phyloP scores from a whole-genome alignment of 2,329 filamentous ascomycete genomes.

The Botrytis medusae region DNA sequence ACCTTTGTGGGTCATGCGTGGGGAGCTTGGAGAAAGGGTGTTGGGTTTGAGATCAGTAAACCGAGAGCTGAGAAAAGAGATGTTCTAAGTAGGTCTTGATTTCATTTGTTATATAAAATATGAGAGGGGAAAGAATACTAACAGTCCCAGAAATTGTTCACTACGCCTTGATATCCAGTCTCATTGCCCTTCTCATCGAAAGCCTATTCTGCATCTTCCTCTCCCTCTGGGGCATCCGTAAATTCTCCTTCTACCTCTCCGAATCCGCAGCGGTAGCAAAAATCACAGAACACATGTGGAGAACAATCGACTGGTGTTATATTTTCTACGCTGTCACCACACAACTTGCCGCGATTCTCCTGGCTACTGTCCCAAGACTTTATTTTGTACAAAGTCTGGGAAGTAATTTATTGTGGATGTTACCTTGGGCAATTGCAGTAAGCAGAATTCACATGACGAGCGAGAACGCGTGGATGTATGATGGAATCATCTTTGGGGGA shows the following conservation, averaged over 20 bases:
- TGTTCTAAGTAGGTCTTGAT: slow-evolving; percentile 36
- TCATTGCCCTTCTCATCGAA: slow-evolving; percentile 57
- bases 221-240: slow-evolving; percentile 55
- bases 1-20: slow-evolving; percentile 67
- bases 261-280: slow-evolving; percentile 55
- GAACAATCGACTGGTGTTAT: slow-evolving; percentile 64
- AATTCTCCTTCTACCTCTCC: slow-evolving; percentile 64
- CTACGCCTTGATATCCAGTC: slow-evolving; percentile 54
- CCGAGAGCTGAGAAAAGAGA: slow-evolving; percentile 40
- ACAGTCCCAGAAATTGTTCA: slow-evolving; percentile 43
- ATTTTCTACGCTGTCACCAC: slow-evolving; percentile 66
- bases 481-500: slow-evolving; percentile 65
- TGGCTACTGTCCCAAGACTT: slow-evolving; percentile 62
- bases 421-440: slow-evolving; percentile 69
- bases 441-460: slow-evolving; percentile 49
- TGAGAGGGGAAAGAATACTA: not conserved
- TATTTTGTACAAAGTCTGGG: slow-evolving; percentile 66
- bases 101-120: not conserved
- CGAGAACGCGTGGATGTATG: slow-evolving; percentile 64
- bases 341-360: slow-evolving; percentile 62
- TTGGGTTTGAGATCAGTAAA: slow-evolving; percentile 37
- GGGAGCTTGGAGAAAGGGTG: slow-evolving; percentile 50
- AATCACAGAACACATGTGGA: slow-evolving; percentile 62
- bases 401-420: slow-evolving; percentile 66
- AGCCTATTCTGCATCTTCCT: slow-evolving; percentile 63